Evolutionary conservation across 306 rosid genomes (phyloP).

Genomic region (Pterocarpus santalinus): DNA sequence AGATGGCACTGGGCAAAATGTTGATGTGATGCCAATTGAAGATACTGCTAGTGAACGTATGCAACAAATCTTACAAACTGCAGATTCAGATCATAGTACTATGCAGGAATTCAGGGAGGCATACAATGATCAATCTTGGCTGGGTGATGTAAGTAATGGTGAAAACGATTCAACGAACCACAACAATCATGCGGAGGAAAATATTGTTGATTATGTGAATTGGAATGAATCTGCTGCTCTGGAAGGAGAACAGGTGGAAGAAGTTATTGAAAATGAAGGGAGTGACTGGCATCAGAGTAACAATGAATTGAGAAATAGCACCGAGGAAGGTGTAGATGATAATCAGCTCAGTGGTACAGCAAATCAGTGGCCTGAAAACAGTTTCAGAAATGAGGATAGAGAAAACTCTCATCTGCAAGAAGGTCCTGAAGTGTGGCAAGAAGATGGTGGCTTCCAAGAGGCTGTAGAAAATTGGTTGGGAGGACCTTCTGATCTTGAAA

Average conservation of each 20-base stretch:
- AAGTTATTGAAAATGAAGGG: slow-evolving; percentile 55
- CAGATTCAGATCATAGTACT: slow-evolving; percentile 49
- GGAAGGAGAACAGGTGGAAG: slow-evolving; percentile 59
- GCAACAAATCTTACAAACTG: slow-evolving; percentile 51
- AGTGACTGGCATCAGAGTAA: slow-evolving; percentile 57
- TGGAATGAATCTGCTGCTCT: slow-evolving; percentile 57
- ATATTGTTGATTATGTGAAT: slow-evolving; percentile 47
- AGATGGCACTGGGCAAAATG: slow-evolving; percentile 51
- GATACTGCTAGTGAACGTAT: slow-evolving; percentile 38
- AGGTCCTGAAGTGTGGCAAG: slow-evolving; percentile 70
- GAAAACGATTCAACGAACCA: slow-evolving; percentile 40
- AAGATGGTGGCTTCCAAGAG: slow-evolving; percentile 73
- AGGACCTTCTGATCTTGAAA: slow-evolving; percentile 68
- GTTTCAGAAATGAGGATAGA: slow-evolving; percentile 56
- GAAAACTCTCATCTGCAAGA: slow-evolving; percentile 66
- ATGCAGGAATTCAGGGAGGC: slow-evolving; percentile 50
- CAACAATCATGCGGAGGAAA: slow-evolving; percentile 43
- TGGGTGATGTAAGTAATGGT: slow-evolving; percentile 45
- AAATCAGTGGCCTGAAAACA: slow-evolving; percentile 63
- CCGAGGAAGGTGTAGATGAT: slow-evolving; percentile 51
- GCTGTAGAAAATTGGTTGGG: slow-evolving; percentile 86
- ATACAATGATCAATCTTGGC: slow-evolving; percentile 55
- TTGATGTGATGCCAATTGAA: slow-evolving; percentile 48
- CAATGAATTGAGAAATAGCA: slow-evolving; percentile 57
- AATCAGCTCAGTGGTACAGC: slow-evolving; percentile 56